Conservation (phyloP, 2,329 filamentous ascomycete species). For the Nemania sp. region DNA sequence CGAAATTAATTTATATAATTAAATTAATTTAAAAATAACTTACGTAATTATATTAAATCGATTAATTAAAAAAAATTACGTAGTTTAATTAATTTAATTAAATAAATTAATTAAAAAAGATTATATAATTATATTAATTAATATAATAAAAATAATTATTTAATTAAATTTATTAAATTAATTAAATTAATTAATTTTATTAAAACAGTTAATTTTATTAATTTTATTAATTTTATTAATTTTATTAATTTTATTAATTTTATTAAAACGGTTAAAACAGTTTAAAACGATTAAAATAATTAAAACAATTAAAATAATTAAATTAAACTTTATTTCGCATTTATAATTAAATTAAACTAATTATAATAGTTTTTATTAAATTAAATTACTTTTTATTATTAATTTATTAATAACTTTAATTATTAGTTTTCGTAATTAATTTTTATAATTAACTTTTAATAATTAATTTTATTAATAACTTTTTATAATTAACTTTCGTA, state of each 20-base stretch:
- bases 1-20: not conserved
- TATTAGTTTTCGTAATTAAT: not conserved
- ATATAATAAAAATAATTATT: not conserved
- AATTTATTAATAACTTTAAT: not conserved
- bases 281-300: not conserved
- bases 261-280: not conserved
- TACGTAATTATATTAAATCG: too few relatives aligned
- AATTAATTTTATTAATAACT: not conserved
- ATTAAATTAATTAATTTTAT: not conserved
- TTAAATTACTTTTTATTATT: too few relatives aligned
- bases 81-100: too few relatives aligned
- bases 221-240: not conserved
- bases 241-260: too few relatives aligned
- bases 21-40: not conserved
- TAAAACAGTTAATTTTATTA: not conserved
- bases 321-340: too few relatives aligned
- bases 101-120: not conserved
- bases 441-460: not conserved
- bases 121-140: too few relatives aligned
- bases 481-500: not conserved
- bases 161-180: too few relatives aligned
- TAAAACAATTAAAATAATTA: not conserved
- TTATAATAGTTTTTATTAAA: not conserved
- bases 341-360: not conserved
- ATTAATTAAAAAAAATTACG: too few relatives aligned